Percentiles rank a stretch among this genome's conserved stretches.
Conservation (phyloP, 139 green algal species). For the Coelastrella sp. region DNA sequence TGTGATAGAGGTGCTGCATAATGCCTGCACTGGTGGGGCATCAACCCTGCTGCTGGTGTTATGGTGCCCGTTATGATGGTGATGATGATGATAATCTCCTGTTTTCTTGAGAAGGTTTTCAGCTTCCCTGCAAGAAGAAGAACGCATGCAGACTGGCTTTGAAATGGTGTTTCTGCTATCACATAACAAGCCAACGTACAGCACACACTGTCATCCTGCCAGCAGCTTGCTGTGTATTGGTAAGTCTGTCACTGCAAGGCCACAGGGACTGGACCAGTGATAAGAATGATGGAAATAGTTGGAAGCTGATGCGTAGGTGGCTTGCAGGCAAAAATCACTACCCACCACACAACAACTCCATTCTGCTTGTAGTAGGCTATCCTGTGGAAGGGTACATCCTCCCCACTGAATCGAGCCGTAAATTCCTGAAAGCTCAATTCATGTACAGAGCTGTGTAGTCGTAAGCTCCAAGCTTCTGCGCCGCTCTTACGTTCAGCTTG, state of each 20-base stretch:
- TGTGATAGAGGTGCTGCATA: not conserved
- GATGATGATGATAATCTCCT: not conserved
- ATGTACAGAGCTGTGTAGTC: slow-evolving; percentile 53
- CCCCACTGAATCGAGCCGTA: slow-evolving; percentile 33
- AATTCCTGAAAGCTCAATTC: slow-evolving; percentile 56
- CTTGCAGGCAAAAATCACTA: not conserved
- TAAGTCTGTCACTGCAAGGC: not conserved
- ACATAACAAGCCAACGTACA: not conserved
- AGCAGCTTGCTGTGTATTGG: not conserved
- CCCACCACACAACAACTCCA: slow-evolving; percentile 59
- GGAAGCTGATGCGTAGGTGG: no score
- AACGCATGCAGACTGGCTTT: no score
- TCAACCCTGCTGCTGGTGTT: not conserved
- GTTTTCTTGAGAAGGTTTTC: slow-evolving; percentile 4
- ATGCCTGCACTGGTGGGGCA: not conserved
- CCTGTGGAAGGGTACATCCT: slow-evolving; percentile 60
- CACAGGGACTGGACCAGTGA: not conserved
- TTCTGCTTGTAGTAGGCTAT: slow-evolving; percentile 60
- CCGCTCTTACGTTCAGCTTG: slow-evolving; percentile 56
- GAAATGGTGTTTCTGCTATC: not conserved
- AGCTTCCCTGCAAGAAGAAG: slow-evolving; percentile 35
- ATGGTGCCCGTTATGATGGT: not conserved
- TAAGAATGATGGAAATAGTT: no score
- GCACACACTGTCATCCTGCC: no score
- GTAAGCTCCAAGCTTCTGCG: slow-evolving; percentile 64